Conservation (phyloP, 2,329 filamentous ascomycete genomes). For the Onygenales sp. region DNA sequence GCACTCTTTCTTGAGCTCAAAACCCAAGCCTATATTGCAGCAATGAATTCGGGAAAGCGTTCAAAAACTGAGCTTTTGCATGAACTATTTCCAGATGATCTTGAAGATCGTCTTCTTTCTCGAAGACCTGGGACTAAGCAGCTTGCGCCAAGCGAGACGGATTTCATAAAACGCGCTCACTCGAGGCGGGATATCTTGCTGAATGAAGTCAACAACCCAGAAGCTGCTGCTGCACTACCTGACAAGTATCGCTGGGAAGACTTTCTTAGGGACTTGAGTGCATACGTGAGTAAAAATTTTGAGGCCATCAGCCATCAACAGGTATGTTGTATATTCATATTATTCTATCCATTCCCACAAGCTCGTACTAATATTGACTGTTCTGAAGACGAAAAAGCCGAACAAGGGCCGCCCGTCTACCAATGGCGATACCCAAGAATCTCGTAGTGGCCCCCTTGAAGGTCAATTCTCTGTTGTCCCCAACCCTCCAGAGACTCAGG, state of each 20-base stretch:
- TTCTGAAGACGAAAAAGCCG: slow-evolving; percentile 27
- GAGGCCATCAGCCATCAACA: slow-evolving; percentile 42
- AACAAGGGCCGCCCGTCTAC: slow-evolving; percentile 28
- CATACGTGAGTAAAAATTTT: slow-evolving; percentile 50
- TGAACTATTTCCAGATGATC: slow-evolving; percentile 49
- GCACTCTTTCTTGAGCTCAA: slow-evolving; percentile 55
- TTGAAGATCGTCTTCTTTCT: slow-evolving; percentile 44
- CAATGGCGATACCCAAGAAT: slow-evolving; percentile 28
- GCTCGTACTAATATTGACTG: slow-evolving; percentile 13
- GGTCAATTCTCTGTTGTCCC: slow-evolving; percentile 31
- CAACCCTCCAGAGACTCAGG: slow-evolving; percentile 26
- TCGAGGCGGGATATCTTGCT: slow-evolving; percentile 49
- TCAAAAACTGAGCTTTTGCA: slow-evolving; percentile 48
- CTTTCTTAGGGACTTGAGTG: slow-evolving; percentile 50
- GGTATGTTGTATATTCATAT: slow-evolving; percentile 22
- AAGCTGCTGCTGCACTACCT: slow-evolving; percentile 40
- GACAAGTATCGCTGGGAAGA: slow-evolving; percentile 56
- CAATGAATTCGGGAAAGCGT: slow-evolving; percentile 47
- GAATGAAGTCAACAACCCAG: slow-evolving; percentile 43
- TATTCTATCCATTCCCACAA: not conserved
- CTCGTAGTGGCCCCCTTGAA: slow-evolving; percentile 28
- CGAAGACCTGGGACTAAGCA: slow-evolving; percentile 46
- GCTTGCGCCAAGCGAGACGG: slow-evolving; percentile 49
- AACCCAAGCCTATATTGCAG: slow-evolving; percentile 57
- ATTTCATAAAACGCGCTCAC: slow-evolving; percentile 48